Evolutionary conservation across 2,329 filamentous ascomycete species (phyloP).

Genomic region (Fusarium virguliforme): DNA sequence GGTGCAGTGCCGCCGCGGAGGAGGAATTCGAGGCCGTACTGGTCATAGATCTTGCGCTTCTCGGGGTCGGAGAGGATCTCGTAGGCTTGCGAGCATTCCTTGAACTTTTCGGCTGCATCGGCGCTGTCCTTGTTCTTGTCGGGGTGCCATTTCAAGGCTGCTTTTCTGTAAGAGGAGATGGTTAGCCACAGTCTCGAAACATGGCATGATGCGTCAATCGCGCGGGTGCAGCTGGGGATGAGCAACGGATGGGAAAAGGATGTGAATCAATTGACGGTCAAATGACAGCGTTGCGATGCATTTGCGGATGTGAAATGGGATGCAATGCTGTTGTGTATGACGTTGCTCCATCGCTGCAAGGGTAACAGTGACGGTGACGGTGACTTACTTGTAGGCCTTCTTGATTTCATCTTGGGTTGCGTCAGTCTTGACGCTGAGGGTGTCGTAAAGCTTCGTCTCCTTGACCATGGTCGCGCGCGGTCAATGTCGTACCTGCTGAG

Average conservation of each 20-base stretch:
- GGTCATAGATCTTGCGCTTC: constrained; percentile 95
- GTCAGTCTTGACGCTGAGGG: constrained; percentile 82
- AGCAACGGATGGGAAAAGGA: constrained; percentile 11
- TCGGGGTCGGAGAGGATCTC: constrained; percentile 98
- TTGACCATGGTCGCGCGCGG: constrained; percentile 80
- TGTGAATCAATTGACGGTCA: constrained; percentile 6
- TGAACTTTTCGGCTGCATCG: constrained; percentile 91
- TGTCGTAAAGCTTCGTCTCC: constrained; percentile 96
- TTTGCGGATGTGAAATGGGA: background rate
- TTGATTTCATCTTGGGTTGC: constrained; percentile 96
- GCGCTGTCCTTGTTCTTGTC: constrained; percentile 98
- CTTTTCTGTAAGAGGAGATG: constrained; percentile 72
- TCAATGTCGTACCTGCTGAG: constrained; percentile 26
- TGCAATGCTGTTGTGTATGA: background rate
- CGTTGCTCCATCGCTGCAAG: constrained; percentile 7
- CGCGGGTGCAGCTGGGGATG: background rate
- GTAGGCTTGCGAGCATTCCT: constrained; percentile 97
- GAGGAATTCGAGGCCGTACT: constrained; percentile 94
- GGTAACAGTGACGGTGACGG: constrained; percentile 14
- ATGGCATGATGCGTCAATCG: constrained; percentile 12
- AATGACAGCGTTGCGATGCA: background rate
- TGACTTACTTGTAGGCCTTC: constrained; percentile 87
- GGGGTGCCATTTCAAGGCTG: constrained; percentile 92
- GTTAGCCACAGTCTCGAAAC: constrained; percentile 55
- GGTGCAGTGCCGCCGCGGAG: constrained; percentile 82